These are phyloP conservation scores for Phytophthora tubulina DNA, from an alignment of 352 stramenopile genomes.

Conservation along the genomic window DNA sequence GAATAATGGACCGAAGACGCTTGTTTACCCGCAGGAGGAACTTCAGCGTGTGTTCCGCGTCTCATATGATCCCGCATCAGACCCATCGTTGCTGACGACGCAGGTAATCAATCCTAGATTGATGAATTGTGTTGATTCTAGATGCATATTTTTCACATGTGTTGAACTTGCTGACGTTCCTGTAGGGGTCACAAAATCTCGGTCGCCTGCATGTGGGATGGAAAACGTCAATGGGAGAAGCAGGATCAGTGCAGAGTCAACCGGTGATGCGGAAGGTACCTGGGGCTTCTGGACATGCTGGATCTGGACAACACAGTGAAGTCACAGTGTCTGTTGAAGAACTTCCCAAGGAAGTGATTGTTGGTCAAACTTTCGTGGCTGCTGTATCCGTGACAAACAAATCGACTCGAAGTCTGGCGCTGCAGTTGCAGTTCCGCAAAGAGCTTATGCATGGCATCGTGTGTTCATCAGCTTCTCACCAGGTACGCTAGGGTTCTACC, in stretches of 20 bases:
- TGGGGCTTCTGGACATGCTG: slow-evolving; percentile 17
- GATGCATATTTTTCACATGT: not conserved
- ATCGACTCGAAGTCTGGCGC: slow-evolving; percentile 57
- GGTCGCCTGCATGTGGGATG: slow-evolving; percentile 83
- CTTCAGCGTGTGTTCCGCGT: slow-evolving; percentile 81
- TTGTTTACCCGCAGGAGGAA: slow-evolving; percentile 83
- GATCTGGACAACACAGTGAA: slow-evolving; percentile 36
- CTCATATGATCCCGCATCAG: slow-evolving; percentile 51
- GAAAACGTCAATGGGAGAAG: slow-evolving; percentile 86
- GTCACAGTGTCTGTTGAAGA: slow-evolving; percentile 57
- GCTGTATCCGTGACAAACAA: slow-evolving; percentile 75
- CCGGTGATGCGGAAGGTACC: slow-evolving; percentile 71
- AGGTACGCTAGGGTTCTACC: slow-evolving; percentile 49
- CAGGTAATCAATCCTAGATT: slow-evolving; percentile 39
- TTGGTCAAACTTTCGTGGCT: slow-evolving; percentile 65
- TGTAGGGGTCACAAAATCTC: slow-evolving; percentile 68
- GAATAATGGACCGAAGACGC: slow-evolving; percentile 48
- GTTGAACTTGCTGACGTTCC: not conserved
- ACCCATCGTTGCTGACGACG: slow-evolving; percentile 39
- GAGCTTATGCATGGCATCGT: slow-evolving; percentile 77
- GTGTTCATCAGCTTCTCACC: slow-evolving; percentile 75
- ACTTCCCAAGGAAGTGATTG: slow-evolving; percentile 56
- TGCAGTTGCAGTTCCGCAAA: slow-evolving; percentile 86
- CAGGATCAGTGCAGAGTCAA: slow-evolving; percentile 84
- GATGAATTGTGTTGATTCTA: too few relatives aligned